Conservation (phyloP, 306 rosid genomes). For the Echinosophora koreensis region DNA sequence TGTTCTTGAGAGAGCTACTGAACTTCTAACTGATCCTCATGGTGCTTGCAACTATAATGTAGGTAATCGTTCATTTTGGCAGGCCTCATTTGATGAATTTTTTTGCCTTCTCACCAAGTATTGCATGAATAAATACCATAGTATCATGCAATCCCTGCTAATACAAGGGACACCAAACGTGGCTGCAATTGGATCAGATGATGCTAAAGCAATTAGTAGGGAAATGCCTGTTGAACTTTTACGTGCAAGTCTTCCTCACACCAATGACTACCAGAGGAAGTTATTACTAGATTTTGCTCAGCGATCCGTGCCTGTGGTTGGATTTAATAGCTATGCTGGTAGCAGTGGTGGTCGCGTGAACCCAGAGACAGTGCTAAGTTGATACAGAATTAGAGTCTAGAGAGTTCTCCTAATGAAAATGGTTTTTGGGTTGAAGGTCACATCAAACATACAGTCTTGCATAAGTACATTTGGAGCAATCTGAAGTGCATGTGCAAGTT, state of each 20-base stretch:
- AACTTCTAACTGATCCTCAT: conserved; percentile 53
- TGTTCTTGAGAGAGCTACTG: conserved; percentile 61
- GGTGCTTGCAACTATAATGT: conserved; percentile 48
- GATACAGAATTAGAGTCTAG: conserved; percentile 34
- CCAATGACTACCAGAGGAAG: conserved; percentile 59
- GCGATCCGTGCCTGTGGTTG: conserved; percentile 61
- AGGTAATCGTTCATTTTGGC: conserved; percentile 60
- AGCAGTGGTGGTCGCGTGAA: conserved; percentile 73
- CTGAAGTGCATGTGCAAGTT: conserved; percentile 45
- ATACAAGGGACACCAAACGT: conserved; percentile 49
- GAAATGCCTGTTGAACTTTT: conserved; percentile 72
- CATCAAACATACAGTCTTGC: conserved; percentile 34
- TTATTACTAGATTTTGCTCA: conserved; percentile 60
- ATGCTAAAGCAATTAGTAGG: conserved; percentile 51
- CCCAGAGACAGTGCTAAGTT: conserved; percentile 84
- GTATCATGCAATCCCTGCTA: conserved; percentile 54
- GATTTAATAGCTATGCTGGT: conserved; percentile 53
- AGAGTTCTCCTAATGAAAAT: conserved; percentile 32
- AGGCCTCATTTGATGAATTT: conserved; percentile 69
- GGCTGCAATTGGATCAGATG: conserved; percentile 55
- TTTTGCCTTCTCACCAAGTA: conserved; percentile 60
- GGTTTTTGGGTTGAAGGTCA: conserved; percentile 38
- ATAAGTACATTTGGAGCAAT: conserved; percentile 27
- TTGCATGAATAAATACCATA: conserved; percentile 64
- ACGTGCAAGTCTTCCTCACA: conserved; percentile 71